Conservation (phyloP, 106 monocot species). For the Allium fistulosum region DNA sequence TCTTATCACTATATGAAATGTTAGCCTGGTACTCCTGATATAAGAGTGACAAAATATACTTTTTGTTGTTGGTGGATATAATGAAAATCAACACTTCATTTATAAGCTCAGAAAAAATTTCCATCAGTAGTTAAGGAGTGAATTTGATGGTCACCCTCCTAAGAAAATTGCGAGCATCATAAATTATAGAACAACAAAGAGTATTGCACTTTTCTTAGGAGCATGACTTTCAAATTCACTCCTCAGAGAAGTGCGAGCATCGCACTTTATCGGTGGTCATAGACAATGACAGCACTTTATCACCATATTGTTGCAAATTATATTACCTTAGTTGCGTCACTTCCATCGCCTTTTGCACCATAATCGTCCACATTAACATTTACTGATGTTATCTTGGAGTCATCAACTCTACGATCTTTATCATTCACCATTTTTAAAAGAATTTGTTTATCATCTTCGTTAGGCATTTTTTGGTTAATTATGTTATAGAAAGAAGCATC, state of each 20-base stretch:
- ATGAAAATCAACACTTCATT: no score
- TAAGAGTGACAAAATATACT: background rate
- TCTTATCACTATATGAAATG: no score
- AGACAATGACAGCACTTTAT: background rate
- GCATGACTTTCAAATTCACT: no score
- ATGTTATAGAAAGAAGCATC: background rate
- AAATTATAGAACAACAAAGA: no score
- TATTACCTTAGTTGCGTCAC: slow-evolving; percentile 9
- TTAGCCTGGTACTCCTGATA: background rate
- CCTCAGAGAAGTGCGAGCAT: no score
- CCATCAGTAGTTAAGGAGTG: no score
- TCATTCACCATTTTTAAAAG: background rate
- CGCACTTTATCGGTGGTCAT: no score
- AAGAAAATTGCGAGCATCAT: no score
- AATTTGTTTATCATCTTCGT: background rate
- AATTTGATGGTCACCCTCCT: no score
- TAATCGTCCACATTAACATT: slow-evolving; percentile 6
- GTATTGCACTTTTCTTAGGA: no score
- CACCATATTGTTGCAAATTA: background rate
- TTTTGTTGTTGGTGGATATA: background rate
- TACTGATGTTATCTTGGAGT: no score
- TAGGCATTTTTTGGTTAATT: background rate
- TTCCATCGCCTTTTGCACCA: slow-evolving; percentile 7
- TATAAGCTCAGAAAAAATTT: no score
- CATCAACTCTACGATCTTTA: background rate